Evolutionary conservation across 805 yeast genomes (phyloP).

Genomic region (Saturnispora zaruensis): DNA sequence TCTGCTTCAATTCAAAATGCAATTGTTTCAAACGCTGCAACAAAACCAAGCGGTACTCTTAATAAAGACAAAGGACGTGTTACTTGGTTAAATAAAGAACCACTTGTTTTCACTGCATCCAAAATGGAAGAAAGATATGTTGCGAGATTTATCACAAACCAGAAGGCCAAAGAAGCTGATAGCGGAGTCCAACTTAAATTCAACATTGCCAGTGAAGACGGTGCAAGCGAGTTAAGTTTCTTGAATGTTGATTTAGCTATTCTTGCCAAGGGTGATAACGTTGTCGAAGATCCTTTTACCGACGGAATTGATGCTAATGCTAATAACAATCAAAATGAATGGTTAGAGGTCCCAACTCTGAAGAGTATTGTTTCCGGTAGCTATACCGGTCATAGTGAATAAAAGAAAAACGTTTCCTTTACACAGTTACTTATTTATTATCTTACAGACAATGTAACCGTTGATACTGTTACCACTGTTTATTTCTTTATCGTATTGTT

Average conservation of each 20-base stretch:
- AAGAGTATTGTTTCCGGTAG: conserved; percentile 43
- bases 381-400: conserved; percentile 34
- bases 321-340: conserved; percentile 19
- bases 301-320: conserved; percentile 16
- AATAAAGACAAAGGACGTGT: conserved; percentile 79
- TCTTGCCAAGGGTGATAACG: conserved; percentile 20
- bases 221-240: conserved; percentile 37
- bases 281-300: conserved; percentile 29
- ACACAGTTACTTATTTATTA: neutral
- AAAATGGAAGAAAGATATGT: conserved; percentile 57
- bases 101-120: conserved; percentile 30
- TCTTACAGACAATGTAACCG: neutral
- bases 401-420: neutral
- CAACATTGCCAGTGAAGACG: conserved; percentile 34
- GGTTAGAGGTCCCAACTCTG: conserved; percentile 34
- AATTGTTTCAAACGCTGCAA: conserved; percentile 62
- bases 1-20: conserved; percentile 58
- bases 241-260: conserved; percentile 32
- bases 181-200: conserved; percentile 69
- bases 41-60: conserved; percentile 89
- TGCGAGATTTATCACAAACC: conserved; percentile 78
- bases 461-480: neutral
- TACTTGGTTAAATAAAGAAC: conserved; percentile 62
- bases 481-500: neutral
- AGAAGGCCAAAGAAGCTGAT: conserved; percentile 60